Evolutionary conservation across 768 basidiomycete species (phyloP), one percentile per base, ranked within the genome.

Genomic region (Lactarius trivialis): DNA sequence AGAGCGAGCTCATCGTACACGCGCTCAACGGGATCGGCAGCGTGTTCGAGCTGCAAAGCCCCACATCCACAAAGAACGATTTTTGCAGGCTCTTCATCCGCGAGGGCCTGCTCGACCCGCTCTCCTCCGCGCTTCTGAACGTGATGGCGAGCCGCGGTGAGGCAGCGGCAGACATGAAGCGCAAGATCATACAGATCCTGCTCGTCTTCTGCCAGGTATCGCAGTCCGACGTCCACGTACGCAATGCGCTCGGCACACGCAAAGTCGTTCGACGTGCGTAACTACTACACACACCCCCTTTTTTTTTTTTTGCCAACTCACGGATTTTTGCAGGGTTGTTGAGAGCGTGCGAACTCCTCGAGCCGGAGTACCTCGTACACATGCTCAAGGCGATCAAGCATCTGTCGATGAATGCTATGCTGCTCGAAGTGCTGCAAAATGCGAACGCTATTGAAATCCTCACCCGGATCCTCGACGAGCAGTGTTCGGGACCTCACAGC

Each of bases 11-110:
- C 11, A 88, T 99, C 49, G 86, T 91, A 28, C 91, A 95, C 61
- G 94, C 97, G 7, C 80, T 99, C 15, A 92, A 96, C 63, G 96
- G 96, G 9, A 93, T 99, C 55, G 87, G 89, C 52, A 93, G 86
- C 65, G 97, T 98, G 17, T 98, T 99, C 70, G 95, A 98, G 66
- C 81, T 98, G 14, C 89, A 98, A 73, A 93, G 91, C 52, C 91
- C 97, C 8, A 97, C 95, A 4, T 64, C 63, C 37, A 94, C 95
- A 12, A 93, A 97, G 73, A 98, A 97, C 71, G 97, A 98, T 74
- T 98, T 98, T 71, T 98, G 95, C 71, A 84, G 97, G 11, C 95
- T 98, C 89, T 96, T 98, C 77, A 92, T 97, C 45, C 82, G 93
- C 6, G 97, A 98, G 75, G 97, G 97, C 30, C 78, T 99, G 3